These are phyloP conservation scores for Pleurostoma richardsiae DNA, from an alignment of 2,329 filamentous ascomycete species.

Conservation along the genomic window DNA sequence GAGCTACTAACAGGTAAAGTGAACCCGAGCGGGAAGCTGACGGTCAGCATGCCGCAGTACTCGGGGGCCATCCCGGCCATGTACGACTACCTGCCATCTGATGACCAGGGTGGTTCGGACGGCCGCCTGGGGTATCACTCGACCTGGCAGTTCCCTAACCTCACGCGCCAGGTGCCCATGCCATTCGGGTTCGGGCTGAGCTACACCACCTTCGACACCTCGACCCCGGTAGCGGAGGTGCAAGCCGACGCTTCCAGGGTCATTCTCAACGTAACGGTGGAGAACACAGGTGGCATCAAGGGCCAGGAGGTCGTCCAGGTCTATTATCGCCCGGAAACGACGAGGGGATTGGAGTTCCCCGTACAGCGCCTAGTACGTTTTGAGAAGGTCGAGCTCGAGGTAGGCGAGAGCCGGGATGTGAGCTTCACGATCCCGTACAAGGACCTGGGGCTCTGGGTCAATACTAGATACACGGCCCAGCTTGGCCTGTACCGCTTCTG, in stretches of 20 bases:
- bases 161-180: conserved; percentile 38
- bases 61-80: conserved; percentile 50
- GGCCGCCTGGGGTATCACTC: conserved; percentile 48
- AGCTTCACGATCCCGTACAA: conserved; percentile 20
- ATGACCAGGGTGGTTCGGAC: conserved; percentile 54
- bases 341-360: conserved; percentile 23
- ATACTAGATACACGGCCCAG: conserved; percentile 15
- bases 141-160: conserved; percentile 34
- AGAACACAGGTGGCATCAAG: conserved; percentile 35
- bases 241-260: background rate
- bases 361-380: conserved; percentile 46
- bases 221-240: conserved; percentile 22
- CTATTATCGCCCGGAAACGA: conserved; percentile 35
- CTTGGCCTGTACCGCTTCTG: conserved; percentile 21
- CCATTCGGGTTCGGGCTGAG: conserved; percentile 61
- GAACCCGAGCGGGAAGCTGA: conserved; percentile 42
- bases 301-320: conserved; percentile 28
- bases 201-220: conserved; percentile 58
- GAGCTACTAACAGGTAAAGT: conserved; percentile 59
- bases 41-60: conserved; percentile 41
- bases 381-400: conserved; percentile 33
- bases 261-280: conserved; percentile 24
- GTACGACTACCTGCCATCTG: conserved; percentile 59
- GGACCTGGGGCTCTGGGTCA: conserved; percentile 22
- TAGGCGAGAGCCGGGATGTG: conserved; percentile 29